Conservation (phyloP, 2,329 filamentous ascomycete genomes). For the Fusarium austroafricanum region DNA sequence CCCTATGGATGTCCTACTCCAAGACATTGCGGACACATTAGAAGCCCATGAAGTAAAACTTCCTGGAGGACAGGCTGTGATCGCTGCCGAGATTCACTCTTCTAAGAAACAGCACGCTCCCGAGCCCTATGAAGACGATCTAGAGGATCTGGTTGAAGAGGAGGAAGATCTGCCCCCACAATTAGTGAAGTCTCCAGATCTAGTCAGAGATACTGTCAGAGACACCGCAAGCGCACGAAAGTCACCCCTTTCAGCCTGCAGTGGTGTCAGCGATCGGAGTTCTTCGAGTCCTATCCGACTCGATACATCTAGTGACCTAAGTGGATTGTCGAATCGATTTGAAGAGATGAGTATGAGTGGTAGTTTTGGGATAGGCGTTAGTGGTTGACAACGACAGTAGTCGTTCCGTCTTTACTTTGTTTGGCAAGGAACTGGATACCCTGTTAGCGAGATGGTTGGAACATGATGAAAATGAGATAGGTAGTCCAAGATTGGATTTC, state of each 20-base stretch:
- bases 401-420: not conserved
- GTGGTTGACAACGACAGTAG: constrained; percentile 34
- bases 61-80: constrained; percentile 67
- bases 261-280: constrained; percentile 28
- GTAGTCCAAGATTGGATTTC: constrained; percentile 1
- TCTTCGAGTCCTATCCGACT: constrained; percentile 47
- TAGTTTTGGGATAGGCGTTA: constrained; percentile 48
- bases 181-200: constrained; percentile 13
- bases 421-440: constrained; percentile 28
- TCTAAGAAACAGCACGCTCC: constrained; percentile 19
- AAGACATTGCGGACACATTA: constrained; percentile 85
- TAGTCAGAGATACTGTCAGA: constrained; percentile 13
- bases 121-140: constrained; percentile 40
- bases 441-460: constrained; percentile 15
- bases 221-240: constrained; percentile 11
- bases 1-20: constrained; percentile 90
- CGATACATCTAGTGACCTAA: constrained; percentile 46
- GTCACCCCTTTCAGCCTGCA: constrained; percentile 28
- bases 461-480: not conserved
- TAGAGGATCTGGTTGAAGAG: constrained; percentile 48
- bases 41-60: constrained; percentile 77
- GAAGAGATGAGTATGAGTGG: constrained; percentile 50
- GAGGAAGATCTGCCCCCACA: constrained; percentile 42
- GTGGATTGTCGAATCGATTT: constrained; percentile 47
- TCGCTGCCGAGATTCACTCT: constrained; percentile 42